Base-by-base conservation (phyloP, 805 yeast genomes). In the Teunomyces cretensis region DNA sequence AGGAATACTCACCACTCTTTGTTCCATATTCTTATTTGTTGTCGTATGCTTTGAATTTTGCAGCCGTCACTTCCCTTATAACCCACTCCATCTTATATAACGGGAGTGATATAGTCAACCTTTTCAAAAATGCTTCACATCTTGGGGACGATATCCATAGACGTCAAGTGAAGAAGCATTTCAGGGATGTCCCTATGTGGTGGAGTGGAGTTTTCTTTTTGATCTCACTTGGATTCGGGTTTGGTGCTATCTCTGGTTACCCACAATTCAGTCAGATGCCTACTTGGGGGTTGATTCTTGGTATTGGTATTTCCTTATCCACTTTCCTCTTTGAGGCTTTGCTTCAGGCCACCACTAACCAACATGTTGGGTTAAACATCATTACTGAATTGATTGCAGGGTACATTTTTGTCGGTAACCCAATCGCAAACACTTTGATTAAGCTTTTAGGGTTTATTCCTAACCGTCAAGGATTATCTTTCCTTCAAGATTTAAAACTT, bases 181-280 rank as follows among this genome's bases (percentile, higher is more conserved):
- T 51, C 38, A 49, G 46, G 28, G 52, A 52, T 22, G 61, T 54
- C 4, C 61, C 61, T 9, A 47, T 41, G 33, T 57, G 60, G 60
- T 57, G 61, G 61, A 54, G 51, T 19, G 52, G 22, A 11, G 36
- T 53, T 1, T 54, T 64, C 8, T 64, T 68, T 48, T 51, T 68
- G 11, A 45, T 53, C 4, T 52, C 60, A 27, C 49, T 54, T n/a
- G 56, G 46, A 7, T 41, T 49, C 6, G 49, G 51, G 1, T 48
- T 52, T 13, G 56, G 51, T 26, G 51, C 56, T 5, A 46, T 52
- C 15, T 45, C 44, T 17, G 50, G 57, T 13, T 47, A 42, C 15
- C 53, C 46, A 33, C 52, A 53, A 8, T 47, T 30, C 16, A 49
- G 55, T 22, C 52, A 54, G 22, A 49, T 49, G 44, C 58, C 58